A percentile compares a stretch with the other conserved stretches of the same genome.
These are phyloP conservation scores for Zygoascus flipseniorum DNA, from an alignment of 805 yeast genomes.

Conservation along the genomic window DNA sequence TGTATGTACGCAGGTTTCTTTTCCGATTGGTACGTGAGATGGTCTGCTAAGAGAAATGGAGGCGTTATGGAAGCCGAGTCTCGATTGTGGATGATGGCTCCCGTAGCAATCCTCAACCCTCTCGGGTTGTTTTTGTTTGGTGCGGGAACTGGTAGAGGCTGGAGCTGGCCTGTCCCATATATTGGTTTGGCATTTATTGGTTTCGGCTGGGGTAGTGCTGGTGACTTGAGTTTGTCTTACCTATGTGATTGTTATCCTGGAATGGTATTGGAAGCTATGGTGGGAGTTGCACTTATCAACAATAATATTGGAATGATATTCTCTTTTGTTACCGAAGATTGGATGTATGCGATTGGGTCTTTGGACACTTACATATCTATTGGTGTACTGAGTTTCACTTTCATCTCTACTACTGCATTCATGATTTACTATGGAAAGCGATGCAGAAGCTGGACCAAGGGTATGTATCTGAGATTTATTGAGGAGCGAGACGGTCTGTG, in stretches of 20 bases:
- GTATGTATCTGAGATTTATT: conserved; percentile 12
- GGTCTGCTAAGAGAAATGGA: conserved; percentile 9
- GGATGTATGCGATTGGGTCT: conserved; percentile 44
- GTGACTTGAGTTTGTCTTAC: conserved; percentile 52
- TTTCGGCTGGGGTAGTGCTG: conserved; percentile 47
- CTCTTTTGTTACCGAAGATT: conserved; percentile 52
- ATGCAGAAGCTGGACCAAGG: conserved; percentile 34
- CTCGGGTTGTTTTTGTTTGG: conserved; percentile 53
- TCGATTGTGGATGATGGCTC: conserved; percentile 42
- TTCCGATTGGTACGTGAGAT: conserved; percentile 49
- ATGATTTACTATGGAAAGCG: conserved; percentile 52
- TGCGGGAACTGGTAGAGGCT: conserved; percentile 46
- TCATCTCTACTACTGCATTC: conserved; percentile 49
- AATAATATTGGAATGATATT: conserved; percentile 57
- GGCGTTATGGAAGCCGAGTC: conserved; percentile 37
- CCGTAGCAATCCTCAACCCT: conserved; percentile 44
- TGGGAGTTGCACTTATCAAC: conserved; percentile 48
- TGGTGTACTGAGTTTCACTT: conserved; percentile 45
- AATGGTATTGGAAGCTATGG: conserved; percentile 47
- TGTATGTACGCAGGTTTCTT: conserved; percentile 40
- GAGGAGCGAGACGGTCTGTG: conserved; percentile 12
- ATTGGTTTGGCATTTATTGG: conserved; percentile 52
- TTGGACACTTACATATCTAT: conserved; percentile 49
- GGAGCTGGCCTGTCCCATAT: conserved; percentile 48
- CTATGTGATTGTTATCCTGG: conserved; percentile 49